phyloP scores from a whole-genome alignment of 2,329 filamentous ascomycete species.

The Sclerotinia sclerotiorum region DNA sequence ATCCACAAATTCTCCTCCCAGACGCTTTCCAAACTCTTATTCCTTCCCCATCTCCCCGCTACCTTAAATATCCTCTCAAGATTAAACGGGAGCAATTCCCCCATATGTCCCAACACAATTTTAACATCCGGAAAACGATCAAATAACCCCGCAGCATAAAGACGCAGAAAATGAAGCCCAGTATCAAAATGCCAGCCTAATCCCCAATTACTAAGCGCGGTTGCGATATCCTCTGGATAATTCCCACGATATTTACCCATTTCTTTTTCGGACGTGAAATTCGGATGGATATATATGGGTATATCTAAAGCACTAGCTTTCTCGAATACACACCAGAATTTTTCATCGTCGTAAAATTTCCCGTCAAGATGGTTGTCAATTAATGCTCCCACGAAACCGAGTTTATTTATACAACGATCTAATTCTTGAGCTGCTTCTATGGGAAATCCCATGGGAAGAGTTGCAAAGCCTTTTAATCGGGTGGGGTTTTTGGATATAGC shows the following conservation, averaged over 20 bases:
- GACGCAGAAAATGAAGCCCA: conserved; percentile 49
- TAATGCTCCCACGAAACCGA: conserved; percentile 51
- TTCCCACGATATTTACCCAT: conserved; percentile 38
- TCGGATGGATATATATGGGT: conserved; percentile 47
- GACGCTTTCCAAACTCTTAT: conserved; percentile 47
- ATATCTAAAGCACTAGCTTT: conserved; percentile 45
- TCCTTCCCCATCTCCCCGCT: conserved; percentile 39
- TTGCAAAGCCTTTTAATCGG: conserved; percentile 47
- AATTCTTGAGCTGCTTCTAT: conserved; percentile 42
- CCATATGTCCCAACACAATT: conserved; percentile 54
- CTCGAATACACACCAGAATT: conserved; percentile 43
- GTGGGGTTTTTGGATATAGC: conserved; percentile 40
- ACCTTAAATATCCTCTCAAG: conserved; percentile 48
- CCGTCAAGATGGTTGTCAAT: conserved; percentile 47
- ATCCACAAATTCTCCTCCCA: conserved; percentile 59
- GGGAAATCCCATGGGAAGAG: conserved; percentile 45
- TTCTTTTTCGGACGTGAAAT: conserved; percentile 40
- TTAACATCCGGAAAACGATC: conserved; percentile 55
- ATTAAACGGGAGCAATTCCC: conserved; percentile 55
- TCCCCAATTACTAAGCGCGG: conserved; percentile 44
- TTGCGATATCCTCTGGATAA: conserved; percentile 37
- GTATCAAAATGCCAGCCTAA: conserved; percentile 55
- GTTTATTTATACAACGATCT: conserved; percentile 44
- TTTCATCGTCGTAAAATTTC: conserved; percentile 46
- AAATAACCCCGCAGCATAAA: conserved; percentile 56